Conservation (phyloP, 768 basidiomycete genomes). For the Leccinum subgranulosum region DNA sequence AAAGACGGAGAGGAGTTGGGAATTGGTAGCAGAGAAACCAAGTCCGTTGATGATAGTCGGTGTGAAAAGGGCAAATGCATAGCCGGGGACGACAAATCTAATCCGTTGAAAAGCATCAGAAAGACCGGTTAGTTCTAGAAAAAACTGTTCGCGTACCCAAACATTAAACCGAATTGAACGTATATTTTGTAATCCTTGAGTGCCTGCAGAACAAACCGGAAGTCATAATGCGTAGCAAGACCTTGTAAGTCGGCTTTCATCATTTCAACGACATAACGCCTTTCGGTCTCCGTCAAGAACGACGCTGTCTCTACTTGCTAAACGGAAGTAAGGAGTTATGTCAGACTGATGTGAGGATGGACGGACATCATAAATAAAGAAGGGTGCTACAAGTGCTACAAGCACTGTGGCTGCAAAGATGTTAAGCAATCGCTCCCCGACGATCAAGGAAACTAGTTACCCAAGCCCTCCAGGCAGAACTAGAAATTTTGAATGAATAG, state of each 20-base stretch:
- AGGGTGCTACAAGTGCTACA: constrained; percentile 30
- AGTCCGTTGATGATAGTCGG: constrained; percentile 48
- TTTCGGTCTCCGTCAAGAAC: constrained; percentile 38
- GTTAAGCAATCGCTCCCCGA: not conserved
- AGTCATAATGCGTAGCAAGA: constrained; percentile 42
- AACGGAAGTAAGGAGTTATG: constrained; percentile 1
- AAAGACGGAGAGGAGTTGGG: constrained; percentile 45
- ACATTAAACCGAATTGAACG: constrained; percentile 32
- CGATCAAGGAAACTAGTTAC: constrained; percentile 7
- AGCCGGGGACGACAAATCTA: constrained; percentile 43
- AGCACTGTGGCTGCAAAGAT: constrained; percentile 9
- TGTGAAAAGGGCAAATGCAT: constrained; percentile 44
- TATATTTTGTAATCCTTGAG: constrained; percentile 42
- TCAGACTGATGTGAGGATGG: not conserved
- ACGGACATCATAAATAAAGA: constrained; percentile 51
- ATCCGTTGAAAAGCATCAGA: constrained; percentile 2
- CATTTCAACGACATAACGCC: constrained; percentile 35
- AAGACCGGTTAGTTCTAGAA: not conserved
- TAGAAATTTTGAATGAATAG: constrained; percentile 9
- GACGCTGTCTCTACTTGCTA: constrained; percentile 12
- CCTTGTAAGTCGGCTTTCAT: constrained; percentile 42
- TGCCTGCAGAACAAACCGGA: constrained; percentile 46
- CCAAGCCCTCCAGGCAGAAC: constrained; percentile 31
- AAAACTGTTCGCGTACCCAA: constrained; percentile 29
- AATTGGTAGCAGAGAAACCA: constrained; percentile 46